Evolutionary conservation across 805 yeast species (phyloP).

Genomic region (Metschnikowia lochheadii): DNA sequence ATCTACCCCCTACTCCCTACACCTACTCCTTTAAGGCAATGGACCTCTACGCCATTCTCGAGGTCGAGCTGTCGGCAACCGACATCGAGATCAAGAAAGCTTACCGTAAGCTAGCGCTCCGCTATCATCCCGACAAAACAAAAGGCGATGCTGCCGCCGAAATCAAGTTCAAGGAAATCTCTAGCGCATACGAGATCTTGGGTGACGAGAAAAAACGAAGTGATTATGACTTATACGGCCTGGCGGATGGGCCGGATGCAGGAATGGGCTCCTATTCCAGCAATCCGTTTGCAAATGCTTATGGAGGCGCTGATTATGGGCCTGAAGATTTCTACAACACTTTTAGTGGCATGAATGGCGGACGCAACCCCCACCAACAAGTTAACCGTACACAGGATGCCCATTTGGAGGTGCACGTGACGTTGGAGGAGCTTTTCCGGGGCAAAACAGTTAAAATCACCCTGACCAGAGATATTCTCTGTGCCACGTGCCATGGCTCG

Average conservation of each 20-base stretch:
- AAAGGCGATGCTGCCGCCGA: slow-evolving; percentile 68
- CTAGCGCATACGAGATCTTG: slow-evolving; percentile 80
- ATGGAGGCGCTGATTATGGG: slow-evolving; percentile 44
- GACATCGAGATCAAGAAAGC: slow-evolving; percentile 75
- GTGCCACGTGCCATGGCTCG: slow-evolving; percentile 68
- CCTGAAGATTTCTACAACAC: slow-evolving; percentile 79
- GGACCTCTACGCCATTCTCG: slow-evolving; percentile 62
- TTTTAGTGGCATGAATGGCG: slow-evolving; percentile 44
- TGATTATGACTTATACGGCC: slow-evolving; percentile 58
- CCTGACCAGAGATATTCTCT: slow-evolving; percentile 66
- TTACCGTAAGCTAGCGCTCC: slow-evolving; percentile 76
- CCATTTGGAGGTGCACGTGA: slow-evolving; percentile 55
- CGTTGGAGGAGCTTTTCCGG: slow-evolving; percentile 69
- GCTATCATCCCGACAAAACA: slow-evolving; percentile 87
- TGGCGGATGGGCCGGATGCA: slow-evolving; percentile 24
- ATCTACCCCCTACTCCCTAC: neutral
- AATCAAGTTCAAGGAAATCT: slow-evolving; percentile 72
- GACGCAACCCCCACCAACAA: slow-evolving; percentile 11
- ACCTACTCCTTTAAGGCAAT: neutral
- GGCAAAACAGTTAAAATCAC: slow-evolving; percentile 78
- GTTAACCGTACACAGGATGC: slow-evolving; percentile 60
- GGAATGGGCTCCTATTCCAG: slow-evolving; percentile 24
- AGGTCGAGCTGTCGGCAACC: slow-evolving; percentile 62
- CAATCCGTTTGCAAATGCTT: slow-evolving; percentile 35
- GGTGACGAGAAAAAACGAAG: slow-evolving; percentile 62